Evolutionary conservation across 805 yeast species (phyloP), one percentile per base, ranked within the genome.

Genomic region (Candida gorgasii): DNA sequence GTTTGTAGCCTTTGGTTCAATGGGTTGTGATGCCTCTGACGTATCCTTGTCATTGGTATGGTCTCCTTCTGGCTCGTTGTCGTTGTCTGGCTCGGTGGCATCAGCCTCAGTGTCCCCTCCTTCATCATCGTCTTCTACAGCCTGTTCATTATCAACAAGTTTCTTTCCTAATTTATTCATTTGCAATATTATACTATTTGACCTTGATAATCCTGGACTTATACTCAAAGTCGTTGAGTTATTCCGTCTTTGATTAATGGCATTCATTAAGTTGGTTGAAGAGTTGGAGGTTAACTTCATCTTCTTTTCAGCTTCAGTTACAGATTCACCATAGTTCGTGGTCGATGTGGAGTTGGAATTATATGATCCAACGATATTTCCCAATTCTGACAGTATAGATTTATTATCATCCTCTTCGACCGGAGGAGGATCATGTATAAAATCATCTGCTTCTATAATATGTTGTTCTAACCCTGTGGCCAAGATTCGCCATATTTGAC

Each of bases 401-500:
- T 57, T 55, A 16, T 43, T 43, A 22, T 53, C 54, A 23, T 28
- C 29, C 9, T 39, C 20, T 9, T 33, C 42, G 2, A 23, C 18
- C 3, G 19, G 28, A 8, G 13, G 15, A 3, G 26, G 28, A 4
- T 34, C 37, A 13, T 33, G 39, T 4, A 30, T 22, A 6, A 32
- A 43, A 4, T 41, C 45, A n/a, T 42, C 32, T 18, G 12, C 17
- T 9, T 24, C 40, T 9, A 31, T 31, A 3, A 30, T 40, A 19
- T 61, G 56, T 29, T 61, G 63, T 30, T 61, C 70, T 3, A 82
- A 59, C 20, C 80, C 64, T 24, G 75, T 76, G 11, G 76, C 75
- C 4, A 83, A 60, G 3, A 81, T 70, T 45, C 73, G 61, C 89
- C 89, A 84, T 0, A 79, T 72, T 53, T 80, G 86, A 41, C 82